Base-by-base conservation (phyloP, 208 protist genomes). In the Perkinsela sp. region DNA sequence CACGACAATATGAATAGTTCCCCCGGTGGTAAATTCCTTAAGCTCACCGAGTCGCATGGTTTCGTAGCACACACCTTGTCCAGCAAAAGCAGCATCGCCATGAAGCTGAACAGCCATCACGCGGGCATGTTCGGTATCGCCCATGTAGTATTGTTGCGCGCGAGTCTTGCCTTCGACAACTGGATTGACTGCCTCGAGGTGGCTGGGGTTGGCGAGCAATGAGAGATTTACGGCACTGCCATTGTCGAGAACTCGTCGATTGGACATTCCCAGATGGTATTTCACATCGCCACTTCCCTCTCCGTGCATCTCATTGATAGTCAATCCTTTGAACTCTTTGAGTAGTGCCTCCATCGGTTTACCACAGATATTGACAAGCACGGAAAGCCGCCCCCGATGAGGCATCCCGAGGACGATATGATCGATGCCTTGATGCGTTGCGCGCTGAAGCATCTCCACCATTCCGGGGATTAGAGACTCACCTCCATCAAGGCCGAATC, bases 121-220 rank as follows among this genome's bases (percentile, higher is more conserved):
- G 67, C 79, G 80, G 67, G 68, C 48, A 57, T 72, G 70, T 22
- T 89, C 82, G 0, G 73, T 73, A 69, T 85, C 77, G 28, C 76
- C 79, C 0, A 30, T 67, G 65, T 78, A 78, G 16, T 90, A 79
- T 84, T 98, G 94, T 74, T 91, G 90, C 1, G 94, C 94, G 32
- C 90, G 75, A 0, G 88, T 86, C 80, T 98, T 97, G 73, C 96
- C 96, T 73, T 93, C 81, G 66, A 97, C 91, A 28, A 98, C 80
- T 0, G 96, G 94, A 79, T 98, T 96, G n/a, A 97, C 95, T 31
- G 95, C 93, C 79, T 98, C 96, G 6, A 98, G 80, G 75, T 98
- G 96, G 29, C 94, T 97, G 28, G 96, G 96, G 82, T 98, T 98
- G 67, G 90, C 87, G 67, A 97, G 78, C 68, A 98, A 83, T 70